Base-by-base conservation (phyloP, 2,329 filamentous ascomycete genomes). In the Alternaria ventricosa region DNA sequence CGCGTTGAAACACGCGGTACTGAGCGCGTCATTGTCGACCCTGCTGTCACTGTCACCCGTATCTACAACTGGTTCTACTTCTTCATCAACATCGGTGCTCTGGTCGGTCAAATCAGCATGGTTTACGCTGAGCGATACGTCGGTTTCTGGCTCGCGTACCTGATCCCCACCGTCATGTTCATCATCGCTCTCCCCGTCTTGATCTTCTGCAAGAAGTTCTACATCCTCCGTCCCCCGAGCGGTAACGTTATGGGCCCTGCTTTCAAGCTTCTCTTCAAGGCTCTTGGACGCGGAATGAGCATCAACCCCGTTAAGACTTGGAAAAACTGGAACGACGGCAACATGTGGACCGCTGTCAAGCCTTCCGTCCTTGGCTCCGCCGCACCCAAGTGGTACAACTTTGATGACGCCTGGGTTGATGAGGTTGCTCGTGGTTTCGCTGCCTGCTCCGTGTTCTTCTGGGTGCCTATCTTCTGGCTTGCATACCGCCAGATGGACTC, bases 341-440 rank as follows among this genome's bases (percentile, higher is more conserved):
- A 82, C 12, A 84, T 90, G 79, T 92, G 90, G 88, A 85, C 90
- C n/a, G 73, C 80, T 2, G 86, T 87, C 60, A 91, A 90, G 80
- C 90, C 90, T 4, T 91, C 88, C 69, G 82, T 82, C 43, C 82
- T 92, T 6, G 81, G 85, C 6, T 78, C 79, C 0, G 76, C 84
- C 66, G 87, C 87, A 60, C 90, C 90, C 0, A 56, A 67, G 0
- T 93, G 91, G 91, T 92, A 92, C 89, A 92, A 87, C 0, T 94
- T 92, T 71, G 91, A 94, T 65, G 92, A 94, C 69, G 87, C 88
- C 64, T 94, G 90, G 90, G 91, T 94, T n/a, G 91, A 93, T 60
- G 90, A 94, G 75, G 88, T 94, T 53, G 85, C 85, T 56, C 89
- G 91, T 79, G 91, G 90, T 65, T 76, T 73, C 60, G 67, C 53